phyloP scores from a whole-genome alignment of 208 protist species.

The Acanthamoeba culbertsoni region DNA sequence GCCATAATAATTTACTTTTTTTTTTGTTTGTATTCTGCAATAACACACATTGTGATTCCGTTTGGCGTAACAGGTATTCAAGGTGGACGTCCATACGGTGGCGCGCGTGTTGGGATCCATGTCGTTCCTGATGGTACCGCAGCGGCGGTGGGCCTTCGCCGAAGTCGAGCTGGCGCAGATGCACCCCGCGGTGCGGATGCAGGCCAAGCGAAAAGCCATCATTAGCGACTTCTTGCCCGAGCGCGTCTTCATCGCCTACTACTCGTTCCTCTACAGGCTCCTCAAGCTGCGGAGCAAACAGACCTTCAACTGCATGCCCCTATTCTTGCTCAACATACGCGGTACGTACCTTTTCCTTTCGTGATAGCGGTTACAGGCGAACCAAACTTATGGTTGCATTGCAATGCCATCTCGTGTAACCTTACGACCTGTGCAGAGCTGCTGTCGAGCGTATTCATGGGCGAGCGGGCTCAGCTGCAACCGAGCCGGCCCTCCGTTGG shows the following conservation, averaged over 20 bases:
- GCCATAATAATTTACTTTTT: background rate
- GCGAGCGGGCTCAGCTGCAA: background rate
- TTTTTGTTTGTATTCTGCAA: background rate
- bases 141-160: background rate
- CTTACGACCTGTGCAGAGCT: background rate
- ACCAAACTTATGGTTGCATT: background rate
- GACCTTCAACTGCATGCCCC: conserved; percentile 60
- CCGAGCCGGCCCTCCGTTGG: no score
- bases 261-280: background rate
- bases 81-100: conserved; percentile 8
- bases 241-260: conserved; percentile 47
- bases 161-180: conserved; percentile 1
- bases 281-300: conserved; percentile 9
- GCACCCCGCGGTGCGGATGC: background rate
- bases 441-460: conserved; percentile 32
- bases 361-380: background rate
- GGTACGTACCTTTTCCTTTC: background rate
- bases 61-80: background rate
- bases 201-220: background rate
- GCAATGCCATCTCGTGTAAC: background rate
- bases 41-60: background rate
- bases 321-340: conserved; percentile 46
- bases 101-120: background rate
- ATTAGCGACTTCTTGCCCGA: conserved; percentile 33
- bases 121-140: background rate